Evolutionary conservation across 805 yeast species (phyloP), one percentile per base, ranked within the genome.

Genomic region (Suhomyces sp.): DNA sequence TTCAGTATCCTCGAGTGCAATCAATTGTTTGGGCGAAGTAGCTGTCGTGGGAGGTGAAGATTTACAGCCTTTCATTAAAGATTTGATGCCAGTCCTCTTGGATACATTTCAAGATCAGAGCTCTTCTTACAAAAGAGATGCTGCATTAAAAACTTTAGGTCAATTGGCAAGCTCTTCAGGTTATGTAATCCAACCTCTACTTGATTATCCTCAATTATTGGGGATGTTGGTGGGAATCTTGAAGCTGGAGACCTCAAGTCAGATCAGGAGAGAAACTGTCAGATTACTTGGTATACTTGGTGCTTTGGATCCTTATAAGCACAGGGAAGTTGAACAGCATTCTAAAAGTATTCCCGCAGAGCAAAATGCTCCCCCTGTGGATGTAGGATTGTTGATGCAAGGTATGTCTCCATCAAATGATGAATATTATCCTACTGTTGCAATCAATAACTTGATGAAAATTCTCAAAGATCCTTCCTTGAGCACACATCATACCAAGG

Each of bases 221-320:
- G 88, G 91, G 5, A 77, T 87, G 58, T 65, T 93, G 20, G 86
- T 88, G 3, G 81, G 80, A 35, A 88, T 93, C 25, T 63, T 93
- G 36, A 85, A 85, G 44, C 78, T 88, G 39, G 97, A 91, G 51
- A 76, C 79, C 8, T 77, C 95, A 0, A 75, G 82, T 3, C 64
- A 75, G 4, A 80, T 87, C 6, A 77, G 93, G 51, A 68, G 96
- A 38, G 98, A 93, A 56, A 84, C 96, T 0, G 95, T 93, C 1
- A 74, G 91, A 44, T 62, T 93, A 16, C 67, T 93, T 38, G 99
- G 99, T 53, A 88, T 90, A 21, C 65, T 93, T 26, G 99, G 99
- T 44, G 98, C 98, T 0, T 66, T 93, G 31, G 98, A 93, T 60
- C 99, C 99, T 1, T 93, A 91, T 55, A 90, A 87, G 53, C 95